Conservation (phyloP, 768 basidiomycete species). For the Lentinus brumalis region DNA sequence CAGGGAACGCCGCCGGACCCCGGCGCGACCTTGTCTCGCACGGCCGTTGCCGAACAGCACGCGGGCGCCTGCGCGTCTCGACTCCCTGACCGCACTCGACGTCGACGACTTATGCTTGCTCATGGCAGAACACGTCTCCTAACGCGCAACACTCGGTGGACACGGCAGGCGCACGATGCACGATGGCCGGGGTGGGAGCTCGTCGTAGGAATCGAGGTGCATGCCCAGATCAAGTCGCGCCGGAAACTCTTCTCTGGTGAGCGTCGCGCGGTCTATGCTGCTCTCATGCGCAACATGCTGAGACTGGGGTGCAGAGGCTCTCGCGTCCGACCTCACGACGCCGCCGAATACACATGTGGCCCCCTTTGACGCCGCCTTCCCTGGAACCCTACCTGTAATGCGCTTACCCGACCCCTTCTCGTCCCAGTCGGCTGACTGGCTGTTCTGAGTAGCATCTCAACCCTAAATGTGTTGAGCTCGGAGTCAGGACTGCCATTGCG, state of each 20-base stretch:
- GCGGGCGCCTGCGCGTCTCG: constrained; percentile 1
- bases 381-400: constrained; percentile 88
- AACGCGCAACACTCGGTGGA: not conserved
- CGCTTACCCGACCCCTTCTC: not conserved
- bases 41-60: constrained; percentile 12
- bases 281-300: not conserved
- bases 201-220: constrained; percentile 92
- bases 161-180: constrained; percentile 24
- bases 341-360: constrained; percentile 74
- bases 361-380: constrained; percentile 85
- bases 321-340: constrained; percentile 48
- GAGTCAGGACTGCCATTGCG: constrained; percentile 79
- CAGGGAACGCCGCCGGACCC: constrained; percentile 4
- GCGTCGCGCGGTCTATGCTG: constrained; percentile 21
- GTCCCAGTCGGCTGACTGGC: constrained; percentile 8
- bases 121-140: constrained; percentile 17
- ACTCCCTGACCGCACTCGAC: not conserved
- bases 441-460: constrained; percentile 52
- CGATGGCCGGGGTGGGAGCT: constrained; percentile 89
- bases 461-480: constrained; percentile 72
- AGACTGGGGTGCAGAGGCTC: constrained; percentile 35
- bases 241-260: constrained; percentile 85
- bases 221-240: constrained; percentile 89
- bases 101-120: constrained; percentile 19
- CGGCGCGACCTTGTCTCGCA: constrained; percentile 12